Conservation (phyloP, 768 basidiomycete genomes). For the Tulasnella sp. region DNA sequence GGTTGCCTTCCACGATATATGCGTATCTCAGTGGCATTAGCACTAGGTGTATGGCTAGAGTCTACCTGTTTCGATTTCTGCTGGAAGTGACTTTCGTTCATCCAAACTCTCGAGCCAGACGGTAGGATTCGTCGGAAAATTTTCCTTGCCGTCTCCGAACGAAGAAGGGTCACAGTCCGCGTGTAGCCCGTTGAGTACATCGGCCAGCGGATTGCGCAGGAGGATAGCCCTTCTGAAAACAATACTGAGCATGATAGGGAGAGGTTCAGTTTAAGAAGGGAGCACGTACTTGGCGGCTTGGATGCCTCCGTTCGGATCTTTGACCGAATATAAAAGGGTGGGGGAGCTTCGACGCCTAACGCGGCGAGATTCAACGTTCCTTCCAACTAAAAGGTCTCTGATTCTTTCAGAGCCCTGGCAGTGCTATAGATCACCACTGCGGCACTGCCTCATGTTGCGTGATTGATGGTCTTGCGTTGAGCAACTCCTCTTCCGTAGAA, state of each 20-base stretch:
- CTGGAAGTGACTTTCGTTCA: too few relatives aligned
- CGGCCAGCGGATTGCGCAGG: background rate
- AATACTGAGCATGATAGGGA: too few relatives aligned
- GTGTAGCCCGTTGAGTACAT: background rate
- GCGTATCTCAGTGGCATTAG: too few relatives aligned
- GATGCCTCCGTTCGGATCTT: background rate
- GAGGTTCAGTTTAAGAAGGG: background rate
- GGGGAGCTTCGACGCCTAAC: background rate
- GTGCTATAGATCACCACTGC: background rate
- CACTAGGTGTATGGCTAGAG: too few relatives aligned
- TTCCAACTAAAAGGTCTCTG: background rate
- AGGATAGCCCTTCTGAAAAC: background rate
- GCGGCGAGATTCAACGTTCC: background rate
- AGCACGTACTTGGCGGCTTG: background rate
- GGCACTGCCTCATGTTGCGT: background rate
- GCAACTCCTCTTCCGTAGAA: background rate
- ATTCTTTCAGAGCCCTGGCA: background rate
- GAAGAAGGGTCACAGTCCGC: background rate
- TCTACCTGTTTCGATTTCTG: too few relatives aligned
- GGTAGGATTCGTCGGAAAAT: conserved; percentile 12
- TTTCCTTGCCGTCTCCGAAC: conserved; percentile 11
- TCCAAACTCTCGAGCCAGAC: conserved; percentile 14
- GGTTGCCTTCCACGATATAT: too few relatives aligned
- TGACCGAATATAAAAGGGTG: background rate
- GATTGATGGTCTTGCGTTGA: background rate